phyloP scores from a whole-genome alignment of 2,329 filamentous ascomycete species.

The Dothideomycetidae sp. region DNA sequence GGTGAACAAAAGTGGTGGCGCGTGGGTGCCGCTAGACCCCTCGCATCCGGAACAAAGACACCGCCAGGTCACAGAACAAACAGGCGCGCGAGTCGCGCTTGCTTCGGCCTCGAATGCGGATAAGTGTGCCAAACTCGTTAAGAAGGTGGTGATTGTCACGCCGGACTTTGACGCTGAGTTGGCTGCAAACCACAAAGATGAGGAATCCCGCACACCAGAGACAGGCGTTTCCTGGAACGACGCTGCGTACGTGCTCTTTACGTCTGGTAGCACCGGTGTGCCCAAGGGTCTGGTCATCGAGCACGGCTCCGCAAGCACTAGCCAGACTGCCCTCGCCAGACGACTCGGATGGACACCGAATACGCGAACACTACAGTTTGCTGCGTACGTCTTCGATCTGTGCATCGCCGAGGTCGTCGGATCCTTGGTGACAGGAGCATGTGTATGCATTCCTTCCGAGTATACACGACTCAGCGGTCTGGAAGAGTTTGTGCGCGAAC shows the following conservation, averaged over 20 bases:
- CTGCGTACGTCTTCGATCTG: conserved; percentile 17
- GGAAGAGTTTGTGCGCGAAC: conserved; percentile 25
- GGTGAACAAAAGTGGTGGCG: neutral
- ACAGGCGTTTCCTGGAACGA: neutral
- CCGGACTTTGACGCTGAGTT: neutral
- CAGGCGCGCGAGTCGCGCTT: conserved; percentile 1
- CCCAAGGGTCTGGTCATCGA: neutral
- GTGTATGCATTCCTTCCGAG: conserved; percentile 28
- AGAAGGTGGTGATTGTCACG: neutral
- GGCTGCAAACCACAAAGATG: neutral
- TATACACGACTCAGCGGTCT: conserved; percentile 35
- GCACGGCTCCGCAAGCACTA: neutral
- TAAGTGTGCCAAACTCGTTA: neutral
- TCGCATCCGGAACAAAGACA: neutral
- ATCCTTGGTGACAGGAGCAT: conserved; percentile 11
- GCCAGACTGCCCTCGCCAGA: conserved; percentile 27
- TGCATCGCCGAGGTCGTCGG: conserved; percentile 12
- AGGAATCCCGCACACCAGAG: neutral
- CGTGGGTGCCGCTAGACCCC: neutral
- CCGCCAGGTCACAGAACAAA: conserved; percentile 11
- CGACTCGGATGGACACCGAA: neutral
- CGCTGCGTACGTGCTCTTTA: neutral
- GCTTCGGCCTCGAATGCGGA: neutral
- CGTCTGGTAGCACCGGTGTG: neutral
- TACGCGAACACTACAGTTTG: conserved; percentile 10